phyloP scores from a whole-genome alignment of 1,139 yeast genomes.

The Petasospora fabianii region DNA sequence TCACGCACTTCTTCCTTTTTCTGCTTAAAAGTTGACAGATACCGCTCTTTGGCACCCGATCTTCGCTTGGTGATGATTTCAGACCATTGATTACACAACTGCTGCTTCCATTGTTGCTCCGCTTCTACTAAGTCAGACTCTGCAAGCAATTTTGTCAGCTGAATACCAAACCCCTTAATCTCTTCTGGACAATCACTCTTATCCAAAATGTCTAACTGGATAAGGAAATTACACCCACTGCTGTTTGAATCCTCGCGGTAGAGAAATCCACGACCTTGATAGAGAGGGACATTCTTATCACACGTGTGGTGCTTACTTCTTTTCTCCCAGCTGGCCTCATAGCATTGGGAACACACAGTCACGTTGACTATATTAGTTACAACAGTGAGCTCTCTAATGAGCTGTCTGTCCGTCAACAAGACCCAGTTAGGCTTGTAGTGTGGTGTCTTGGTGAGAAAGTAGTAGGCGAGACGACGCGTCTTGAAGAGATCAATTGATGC shows the following conservation, averaged over 20 bases:
- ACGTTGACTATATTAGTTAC: too few relatives aligned
- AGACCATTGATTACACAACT: neutral
- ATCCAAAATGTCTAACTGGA: too few relatives aligned
- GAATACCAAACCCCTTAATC: too few relatives aligned
- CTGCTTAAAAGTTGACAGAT: neutral
- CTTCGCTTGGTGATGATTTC: slow-evolving; percentile 2
- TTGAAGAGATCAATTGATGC: slow-evolving; percentile 6
- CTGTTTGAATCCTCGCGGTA: too few relatives aligned
- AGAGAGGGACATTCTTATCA: too few relatives aligned
- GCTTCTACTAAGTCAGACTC: neutral
- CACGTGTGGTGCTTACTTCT: slow-evolving; percentile 4
- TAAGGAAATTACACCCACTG: too few relatives aligned
- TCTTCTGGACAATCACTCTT: too few relatives aligned
- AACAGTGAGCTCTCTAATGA: neutral
- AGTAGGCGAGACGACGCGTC: slow-evolving; percentile 2
- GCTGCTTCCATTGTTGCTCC: slow-evolving; percentile 1
- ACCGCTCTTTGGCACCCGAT: slow-evolving; percentile 1
- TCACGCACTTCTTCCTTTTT: neutral
- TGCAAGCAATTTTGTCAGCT: too few relatives aligned
- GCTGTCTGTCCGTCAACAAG: neutral
- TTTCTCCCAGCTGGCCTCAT: slow-evolving; percentile 3
- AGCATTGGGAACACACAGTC: slow-evolving; percentile 4
- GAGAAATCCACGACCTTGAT: too few relatives aligned
- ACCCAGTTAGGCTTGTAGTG: slow-evolving; percentile 7
- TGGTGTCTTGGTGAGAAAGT: slow-evolving; percentile 7